These are phyloP conservation scores for Chaetomium olivaceum DNA, from an alignment of 2,329 filamentous ascomycete genomes.

Conservation along the genomic window DNA sequence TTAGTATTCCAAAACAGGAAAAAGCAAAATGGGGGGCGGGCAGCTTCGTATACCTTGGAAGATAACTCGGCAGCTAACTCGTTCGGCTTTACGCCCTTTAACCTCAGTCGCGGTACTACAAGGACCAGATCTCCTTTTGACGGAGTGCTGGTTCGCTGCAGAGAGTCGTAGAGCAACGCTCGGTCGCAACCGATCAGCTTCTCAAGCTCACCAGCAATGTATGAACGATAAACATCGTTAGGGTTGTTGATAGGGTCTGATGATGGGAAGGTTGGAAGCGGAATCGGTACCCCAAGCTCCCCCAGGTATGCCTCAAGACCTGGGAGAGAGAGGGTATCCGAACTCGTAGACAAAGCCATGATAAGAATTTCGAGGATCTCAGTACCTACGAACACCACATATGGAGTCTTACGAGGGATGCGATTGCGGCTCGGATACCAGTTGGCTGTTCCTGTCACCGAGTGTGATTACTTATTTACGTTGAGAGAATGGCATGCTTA, in stretches of 20 bases:
- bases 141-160: constrained; percentile 34
- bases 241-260: constrained; percentile 25
- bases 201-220: constrained; percentile 33
- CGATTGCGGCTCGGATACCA: not conserved
- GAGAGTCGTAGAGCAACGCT: constrained; percentile 35
- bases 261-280: not conserved
- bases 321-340: not conserved
- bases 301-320: not conserved
- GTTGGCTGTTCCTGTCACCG: not conserved
- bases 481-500: not conserved
- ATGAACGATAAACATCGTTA: constrained; percentile 37
- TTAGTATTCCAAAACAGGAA: not conserved
- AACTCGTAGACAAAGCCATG: not conserved
- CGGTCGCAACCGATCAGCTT: constrained; percentile 30
- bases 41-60: constrained; percentile 39
- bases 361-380: not conserved
- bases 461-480: not conserved
- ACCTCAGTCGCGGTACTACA: constrained; percentile 37
- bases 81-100: constrained; percentile 10
- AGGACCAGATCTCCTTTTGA: constrained; percentile 38
- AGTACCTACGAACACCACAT: not conserved
- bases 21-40: not conserved
- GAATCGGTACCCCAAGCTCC: not conserved
- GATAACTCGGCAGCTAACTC: not conserved
- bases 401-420: not conserved